Conservation (phyloP, 805 yeast species). For the Pichia ethanolica region DNA sequence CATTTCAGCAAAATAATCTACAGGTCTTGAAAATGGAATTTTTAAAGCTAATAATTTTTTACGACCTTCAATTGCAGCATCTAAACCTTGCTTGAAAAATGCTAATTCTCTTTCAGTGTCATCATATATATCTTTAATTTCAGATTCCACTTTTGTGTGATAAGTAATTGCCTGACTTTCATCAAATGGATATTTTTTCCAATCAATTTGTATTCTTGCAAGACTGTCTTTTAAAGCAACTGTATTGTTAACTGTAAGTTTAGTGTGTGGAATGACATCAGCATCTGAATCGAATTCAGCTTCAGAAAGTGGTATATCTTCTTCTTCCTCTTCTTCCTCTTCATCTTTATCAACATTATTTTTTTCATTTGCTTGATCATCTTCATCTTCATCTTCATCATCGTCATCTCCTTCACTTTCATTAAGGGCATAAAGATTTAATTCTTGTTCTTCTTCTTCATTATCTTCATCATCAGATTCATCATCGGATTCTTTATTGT, state of each 20-base stretch:
- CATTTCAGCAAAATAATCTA: slow-evolving; percentile 98
- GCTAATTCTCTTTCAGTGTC: slow-evolving; percentile 95
- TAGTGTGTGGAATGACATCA: slow-evolving; percentile 87
- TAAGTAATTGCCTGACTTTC: slow-evolving; percentile 78
- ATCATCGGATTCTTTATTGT: slow-evolving; percentile 27
- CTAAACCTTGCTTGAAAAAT: slow-evolving; percentile 88
- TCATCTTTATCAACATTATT: slow-evolving; percentile 33
- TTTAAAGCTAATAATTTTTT: slow-evolving; percentile 56
- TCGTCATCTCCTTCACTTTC: slow-evolving; percentile 39
- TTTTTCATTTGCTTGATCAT: slow-evolving; percentile 31
- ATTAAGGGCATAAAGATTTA: slow-evolving; percentile 16
- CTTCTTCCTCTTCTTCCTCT: slow-evolving; percentile 61
- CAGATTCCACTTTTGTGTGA: slow-evolving; percentile 49
- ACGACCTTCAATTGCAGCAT: slow-evolving; percentile 72
- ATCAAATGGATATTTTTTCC: slow-evolving; percentile 60
- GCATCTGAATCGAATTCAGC: slow-evolving; percentile 92
- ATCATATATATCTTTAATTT: slow-evolving; percentile 82
- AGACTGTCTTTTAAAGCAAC: slow-evolving; percentile 73
- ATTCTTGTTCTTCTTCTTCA: slow-evolving; percentile 31
- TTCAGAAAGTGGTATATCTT: slow-evolving; percentile 82
- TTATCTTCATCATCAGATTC: slow-evolving; percentile 30
- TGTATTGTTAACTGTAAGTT: slow-evolving; percentile 77
- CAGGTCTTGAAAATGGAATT: slow-evolving; percentile 87
- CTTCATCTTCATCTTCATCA: slow-evolving; percentile 23
- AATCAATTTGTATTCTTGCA: slow-evolving; percentile 59